Conservation (phyloP, 257 asterid species). For the Solanum okadae region DNA sequence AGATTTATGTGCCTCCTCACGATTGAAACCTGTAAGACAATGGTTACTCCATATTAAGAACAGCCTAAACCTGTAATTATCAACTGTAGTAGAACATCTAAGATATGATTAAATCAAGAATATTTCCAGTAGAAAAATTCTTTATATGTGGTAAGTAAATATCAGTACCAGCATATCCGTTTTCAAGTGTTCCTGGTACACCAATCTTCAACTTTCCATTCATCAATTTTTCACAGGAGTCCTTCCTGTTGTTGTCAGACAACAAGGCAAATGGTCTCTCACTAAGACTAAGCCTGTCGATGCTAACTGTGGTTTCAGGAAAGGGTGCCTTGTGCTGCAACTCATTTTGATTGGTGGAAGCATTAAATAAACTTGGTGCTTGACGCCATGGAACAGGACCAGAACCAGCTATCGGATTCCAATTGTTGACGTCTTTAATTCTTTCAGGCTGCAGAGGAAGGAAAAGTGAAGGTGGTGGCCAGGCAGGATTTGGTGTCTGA, state of each 20-base stretch:
- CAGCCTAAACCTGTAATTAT: background rate
- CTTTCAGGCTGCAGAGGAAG: constrained; percentile 80
- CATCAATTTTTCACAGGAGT: constrained; percentile 30
- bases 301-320: constrained; percentile 39
- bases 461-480: constrained; percentile 94
- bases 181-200: constrained; percentile 31
- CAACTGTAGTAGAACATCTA: background rate
- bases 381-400: constrained; percentile 85
- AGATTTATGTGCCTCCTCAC: constrained; percentile 34
- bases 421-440: constrained; percentile 59
- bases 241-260: constrained; percentile 33
- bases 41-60: background rate
- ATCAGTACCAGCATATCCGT: constrained; percentile 50
- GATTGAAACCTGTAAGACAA: constrained; percentile 41
- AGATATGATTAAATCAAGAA: background rate
- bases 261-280: constrained; percentile 37
- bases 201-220: constrained; percentile 46
- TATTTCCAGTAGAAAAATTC: background rate
- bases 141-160: background rate
- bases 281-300: constrained; percentile 22
- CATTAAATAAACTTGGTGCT: constrained; percentile 57
- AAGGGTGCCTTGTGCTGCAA: constrained; percentile 38
- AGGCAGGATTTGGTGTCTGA: constrained; percentile 98
- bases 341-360: constrained; percentile 39
- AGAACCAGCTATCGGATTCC: constrained; percentile 69